phyloP scores from a whole-genome alignment of 2,329 filamentous ascomycete species.

The Calonectria crousiana region DNA sequence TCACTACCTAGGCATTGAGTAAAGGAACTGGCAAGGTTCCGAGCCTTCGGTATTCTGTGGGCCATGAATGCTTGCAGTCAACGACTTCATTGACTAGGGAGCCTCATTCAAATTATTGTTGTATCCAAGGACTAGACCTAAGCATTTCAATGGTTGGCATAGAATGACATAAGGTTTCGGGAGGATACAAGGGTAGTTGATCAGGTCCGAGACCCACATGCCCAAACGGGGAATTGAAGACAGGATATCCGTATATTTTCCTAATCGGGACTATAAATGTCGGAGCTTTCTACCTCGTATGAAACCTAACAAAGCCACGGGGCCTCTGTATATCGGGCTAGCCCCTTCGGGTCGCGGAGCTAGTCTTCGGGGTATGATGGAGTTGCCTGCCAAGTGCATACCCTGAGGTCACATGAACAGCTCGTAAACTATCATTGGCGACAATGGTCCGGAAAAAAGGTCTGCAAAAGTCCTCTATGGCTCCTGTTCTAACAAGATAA shows the following conservation, averaged over 20 bases:
- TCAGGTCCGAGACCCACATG: not conserved
- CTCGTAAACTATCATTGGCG: not conserved
- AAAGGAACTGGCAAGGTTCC: not conserved
- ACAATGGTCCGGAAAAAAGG: not conserved
- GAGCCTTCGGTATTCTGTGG: not conserved
- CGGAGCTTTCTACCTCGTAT: not conserved
- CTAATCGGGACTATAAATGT: not conserved
- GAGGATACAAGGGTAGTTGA: not conserved
- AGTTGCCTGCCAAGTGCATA: not conserved
- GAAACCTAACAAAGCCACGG: not conserved
- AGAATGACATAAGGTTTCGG: not conserved
- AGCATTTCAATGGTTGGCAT: not conserved
- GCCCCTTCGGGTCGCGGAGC: not conserved
- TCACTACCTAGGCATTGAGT: not conserved
- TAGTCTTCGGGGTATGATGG: not conserved
- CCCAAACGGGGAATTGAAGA: not conserved
- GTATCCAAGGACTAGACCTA: not conserved
- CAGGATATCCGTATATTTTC: not conserved
- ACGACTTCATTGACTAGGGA: not conserved
- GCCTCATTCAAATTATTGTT: not conserved
- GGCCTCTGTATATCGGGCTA: not conserved
- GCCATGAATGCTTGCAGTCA: not conserved
- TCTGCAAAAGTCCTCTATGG: not conserved
- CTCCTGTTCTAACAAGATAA: not conserved
- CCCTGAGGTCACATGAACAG: not conserved